phyloP scores from a whole-genome alignment of 805 yeast species.

The Blastobotrys parvus region DNA sequence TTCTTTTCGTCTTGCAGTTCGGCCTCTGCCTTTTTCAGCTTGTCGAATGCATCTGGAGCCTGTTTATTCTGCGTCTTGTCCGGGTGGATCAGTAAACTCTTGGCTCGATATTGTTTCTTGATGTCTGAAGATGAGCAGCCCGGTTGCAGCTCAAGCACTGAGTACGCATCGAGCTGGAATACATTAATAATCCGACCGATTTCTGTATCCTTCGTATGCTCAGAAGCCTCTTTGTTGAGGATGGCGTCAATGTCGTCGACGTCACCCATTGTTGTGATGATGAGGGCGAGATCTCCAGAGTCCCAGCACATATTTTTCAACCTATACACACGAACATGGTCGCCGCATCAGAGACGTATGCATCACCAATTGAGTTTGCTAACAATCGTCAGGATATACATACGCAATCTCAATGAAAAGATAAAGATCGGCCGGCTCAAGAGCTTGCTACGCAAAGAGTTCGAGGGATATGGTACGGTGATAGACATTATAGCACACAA shows the following conservation, averaged over 20 bases:
- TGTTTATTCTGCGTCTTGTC: slow-evolving; percentile 47
- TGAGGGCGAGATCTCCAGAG: too few species aligned
- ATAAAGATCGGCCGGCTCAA: slow-evolving; percentile 46
- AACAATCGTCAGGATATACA: slow-evolving; percentile 34
- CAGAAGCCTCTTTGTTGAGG: slow-evolving; percentile 23
- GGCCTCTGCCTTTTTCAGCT: slow-evolving; percentile 46
- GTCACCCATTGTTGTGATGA: too few species aligned
- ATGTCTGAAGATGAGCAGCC: slow-evolving; percentile 35
- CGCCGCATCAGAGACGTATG: slow-evolving; percentile 9
- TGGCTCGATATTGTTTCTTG: slow-evolving; percentile 44
- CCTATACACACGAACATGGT: too few species aligned
- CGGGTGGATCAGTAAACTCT: slow-evolving; percentile 60
- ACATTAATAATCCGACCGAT: slow-evolving; percentile 44
- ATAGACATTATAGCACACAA: slow-evolving; percentile 47
- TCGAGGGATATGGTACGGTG: slow-evolving; percentile 40
- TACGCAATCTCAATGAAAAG: slow-evolving; percentile 67
- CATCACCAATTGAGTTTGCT: neutral
- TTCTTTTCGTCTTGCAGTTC: slow-evolving; percentile 32
- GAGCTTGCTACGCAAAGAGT: slow-evolving; percentile 34
- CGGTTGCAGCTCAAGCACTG: slow-evolving; percentile 41
- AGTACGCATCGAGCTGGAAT: slow-evolving; percentile 45
- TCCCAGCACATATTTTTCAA: too few species aligned
- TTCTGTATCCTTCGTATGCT: slow-evolving; percentile 38
- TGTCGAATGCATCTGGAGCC: slow-evolving; percentile 61
- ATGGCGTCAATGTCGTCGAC: slow-evolving; percentile 20